Evolutionary conservation across 805 yeast species (phyloP).

Genomic region (Debaryomyces tyrocola): DNA sequence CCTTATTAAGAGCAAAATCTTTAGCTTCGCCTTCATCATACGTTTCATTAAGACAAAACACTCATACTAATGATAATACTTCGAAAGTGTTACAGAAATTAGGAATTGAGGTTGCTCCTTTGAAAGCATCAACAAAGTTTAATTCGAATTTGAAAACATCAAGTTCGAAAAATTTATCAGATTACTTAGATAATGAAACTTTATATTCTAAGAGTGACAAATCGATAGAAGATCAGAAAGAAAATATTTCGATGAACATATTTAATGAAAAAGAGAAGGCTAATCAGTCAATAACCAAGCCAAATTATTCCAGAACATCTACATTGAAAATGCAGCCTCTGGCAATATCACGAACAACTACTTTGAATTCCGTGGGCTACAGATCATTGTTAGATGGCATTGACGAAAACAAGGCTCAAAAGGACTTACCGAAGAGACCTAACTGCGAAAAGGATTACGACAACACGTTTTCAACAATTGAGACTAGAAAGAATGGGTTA

Average conservation of each 20-base stretch:
- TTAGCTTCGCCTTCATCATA: constrained; percentile 28
- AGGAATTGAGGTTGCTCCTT: constrained; percentile 30
- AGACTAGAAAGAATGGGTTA: constrained; percentile 14
- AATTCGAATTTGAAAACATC: constrained; percentile 33
- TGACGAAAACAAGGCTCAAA: constrained; percentile 13
- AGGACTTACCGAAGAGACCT: not conserved
- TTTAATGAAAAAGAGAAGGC: constrained; percentile 14
- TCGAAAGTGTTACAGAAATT: constrained; percentile 34
- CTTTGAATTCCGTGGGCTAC: constrained; percentile 11
- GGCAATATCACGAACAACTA: not conserved
- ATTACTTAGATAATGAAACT: constrained; percentile 15
- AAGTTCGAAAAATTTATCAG: constrained; percentile 32
- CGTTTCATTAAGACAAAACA: constrained; percentile 13
- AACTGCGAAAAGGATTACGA: not conserved
- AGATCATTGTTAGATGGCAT: constrained; percentile 23
- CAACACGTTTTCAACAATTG: constrained; percentile 1
- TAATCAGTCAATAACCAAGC: constrained; percentile 2
- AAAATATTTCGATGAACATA: constrained; percentile 11
- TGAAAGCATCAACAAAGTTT: constrained; percentile 11
- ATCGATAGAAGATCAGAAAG: constrained; percentile 10
- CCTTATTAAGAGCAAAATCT: constrained; percentile 38
- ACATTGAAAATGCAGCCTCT: not conserved
- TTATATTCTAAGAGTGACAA: constrained; percentile 1
- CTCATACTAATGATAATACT: constrained; percentile 22
- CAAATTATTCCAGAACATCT: constrained; percentile 1